Evolutionary conservation across 208 protist genomes (phyloP), one percentile per base, ranked within the genome.

Genomic region (Porcisia deanei): DNA sequence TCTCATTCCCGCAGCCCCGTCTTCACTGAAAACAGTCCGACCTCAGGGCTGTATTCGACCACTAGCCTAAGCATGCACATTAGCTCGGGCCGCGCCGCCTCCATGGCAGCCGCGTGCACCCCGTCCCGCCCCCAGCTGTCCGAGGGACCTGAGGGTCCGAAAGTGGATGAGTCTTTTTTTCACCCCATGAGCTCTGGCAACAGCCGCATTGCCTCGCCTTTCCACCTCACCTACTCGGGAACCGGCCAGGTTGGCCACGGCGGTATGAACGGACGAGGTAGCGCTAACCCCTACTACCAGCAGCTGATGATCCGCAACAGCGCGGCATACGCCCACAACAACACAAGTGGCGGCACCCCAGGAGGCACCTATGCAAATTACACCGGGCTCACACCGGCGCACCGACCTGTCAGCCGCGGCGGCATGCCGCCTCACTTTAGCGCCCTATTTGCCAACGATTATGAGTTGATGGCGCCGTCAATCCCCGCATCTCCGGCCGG

Each of bases 151-250:
- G 77, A 81, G 49, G 77, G 77, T 2, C 77, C 77, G 37, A 72
- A 81, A 72, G 77, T 81, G 63, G 77, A 81, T 58, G 77, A 81
- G 55, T 73, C 63, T 4, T 81, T 81, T 47, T 81, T 81, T 39
- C n/a, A 77, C 12, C 77, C 76, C 73, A 82, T 78, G 73, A 78
- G 77, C 78, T 78, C 73, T n/a, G 53, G 68, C 73, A 82, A 66
- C 78, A 82, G 78, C 59, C 73, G 78, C 49, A 73, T 82, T 25
- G 73, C 73, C 60, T 78, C 78, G 9, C 79, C 79, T 1, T 79
- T 76, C 16, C 73, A 83, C 53, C 61, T 53, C 41, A 68, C 60
- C 57, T 83, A 67, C 68, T 70, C 63, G 14, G 63, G 63, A 4
- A 67, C 66, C n/a, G 71, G 60, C 37, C 60, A 69, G 25, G 47